Evolutionary conservation across 345 rosid species (phyloP), one percentile per base, ranked within the genome.

Genomic region (Acer yangbiense): DNA sequence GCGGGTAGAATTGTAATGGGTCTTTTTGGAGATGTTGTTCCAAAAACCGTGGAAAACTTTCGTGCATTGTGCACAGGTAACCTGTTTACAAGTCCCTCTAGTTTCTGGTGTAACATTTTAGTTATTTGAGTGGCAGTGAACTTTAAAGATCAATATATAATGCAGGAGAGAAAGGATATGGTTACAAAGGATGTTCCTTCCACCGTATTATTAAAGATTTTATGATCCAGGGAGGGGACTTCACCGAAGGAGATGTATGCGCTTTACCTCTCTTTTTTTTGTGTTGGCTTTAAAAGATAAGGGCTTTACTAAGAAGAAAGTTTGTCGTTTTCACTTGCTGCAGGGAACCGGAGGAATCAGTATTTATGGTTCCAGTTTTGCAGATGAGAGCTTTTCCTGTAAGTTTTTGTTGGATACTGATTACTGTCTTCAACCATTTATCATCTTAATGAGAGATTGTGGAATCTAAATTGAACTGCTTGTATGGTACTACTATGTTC

Each of bases 201-300:
- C 99, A 95, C 82, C 96, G 99, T 44, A 88, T 95, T 58, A 95
- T 95, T 25, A 93, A 89, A 83, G 94, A 91, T 65, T 93, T 95
- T 85, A 95, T 95, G 98, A 95, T 95, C 80, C 98, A 95, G 78
- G 98, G 94, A 79, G 99, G 98, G 61, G 99, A 95, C 82, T 95
- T 95, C 86, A 89, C 93, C 1, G 82, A 81, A 68, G 98, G 93
- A 84, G 82, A 93, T 84, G 99, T 93, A 81, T 81, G 83, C 46
- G 74, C 50, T 76, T 65, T 62, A 61, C 77, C 77, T 81, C 57
- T 69, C 23, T 1, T 9, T 32, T 64, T 74, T 16, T 27, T 48
- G 46, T 10, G 44, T 12, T 16, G 25, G 7, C n/a, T 25, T 18
- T 73, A 27, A 48, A 4, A 39, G 60, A 74, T 64, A 25, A 9